Conservation (phyloP, 192 early-diverging fungal genomes). For the Coemansia sp. region DNA sequence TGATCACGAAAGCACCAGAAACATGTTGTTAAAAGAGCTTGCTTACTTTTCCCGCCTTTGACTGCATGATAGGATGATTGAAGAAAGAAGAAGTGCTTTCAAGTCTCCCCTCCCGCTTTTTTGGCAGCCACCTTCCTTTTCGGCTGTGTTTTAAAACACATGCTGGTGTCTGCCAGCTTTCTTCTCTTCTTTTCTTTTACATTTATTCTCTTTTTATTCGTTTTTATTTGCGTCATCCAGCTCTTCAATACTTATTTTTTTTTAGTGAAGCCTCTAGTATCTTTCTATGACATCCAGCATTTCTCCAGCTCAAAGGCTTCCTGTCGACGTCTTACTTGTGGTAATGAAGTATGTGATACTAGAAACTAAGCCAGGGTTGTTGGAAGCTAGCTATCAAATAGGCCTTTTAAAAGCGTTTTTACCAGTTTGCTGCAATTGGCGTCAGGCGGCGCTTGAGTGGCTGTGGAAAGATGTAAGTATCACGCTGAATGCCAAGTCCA, state of each 20-base stretch:
- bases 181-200: not conserved
- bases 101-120: too few species aligned
- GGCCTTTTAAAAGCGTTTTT: not conserved
- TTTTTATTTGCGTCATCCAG: too few species aligned
- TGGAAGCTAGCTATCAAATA: not conserved
- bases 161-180: too few species aligned
- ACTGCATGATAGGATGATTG: too few species aligned
- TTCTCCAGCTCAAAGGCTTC: not conserved
- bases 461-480: not conserved
- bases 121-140: too few species aligned
- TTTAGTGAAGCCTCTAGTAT: not conserved
- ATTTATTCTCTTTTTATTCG: too few species aligned
- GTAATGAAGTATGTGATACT: not conserved
- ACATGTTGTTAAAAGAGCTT: too few species aligned
- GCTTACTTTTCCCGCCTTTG: too few species aligned
- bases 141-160: too few species aligned
- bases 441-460: not conserved
- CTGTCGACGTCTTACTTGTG: not conserved
- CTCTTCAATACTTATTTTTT: too few species aligned
- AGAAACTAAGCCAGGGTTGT: not conserved
- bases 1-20: too few species aligned
- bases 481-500: not conserved
- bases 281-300: not conserved
- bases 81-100: too few species aligned
- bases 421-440: not conserved